phyloP scores from a whole-genome alignment of 306 rosid species.

The Urtica urens region DNA sequence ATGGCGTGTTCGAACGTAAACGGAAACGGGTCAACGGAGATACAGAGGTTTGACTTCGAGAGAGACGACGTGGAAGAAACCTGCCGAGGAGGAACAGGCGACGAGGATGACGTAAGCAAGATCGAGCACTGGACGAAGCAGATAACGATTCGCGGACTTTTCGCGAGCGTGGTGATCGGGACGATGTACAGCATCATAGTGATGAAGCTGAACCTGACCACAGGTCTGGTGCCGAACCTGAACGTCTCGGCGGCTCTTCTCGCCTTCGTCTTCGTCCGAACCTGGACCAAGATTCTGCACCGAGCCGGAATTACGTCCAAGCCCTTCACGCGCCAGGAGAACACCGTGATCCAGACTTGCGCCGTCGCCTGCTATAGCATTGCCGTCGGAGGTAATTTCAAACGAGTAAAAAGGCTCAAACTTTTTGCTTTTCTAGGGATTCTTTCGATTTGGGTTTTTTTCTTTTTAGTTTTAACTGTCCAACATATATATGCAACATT shows the following conservation, averaged over 20 bases:
- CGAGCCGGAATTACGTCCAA: slow-evolving; percentile 65
- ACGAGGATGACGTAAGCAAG: slow-evolving; percentile 39
- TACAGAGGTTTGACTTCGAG: slow-evolving; percentile 24
- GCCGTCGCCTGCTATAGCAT: slow-evolving; percentile 97
- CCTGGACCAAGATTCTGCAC: slow-evolving; percentile 71
- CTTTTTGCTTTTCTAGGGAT: too few species aligned
- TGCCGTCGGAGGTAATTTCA: slow-evolving; percentile 63
- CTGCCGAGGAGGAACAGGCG: too few species aligned
- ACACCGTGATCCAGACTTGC: slow-evolving; percentile 87
- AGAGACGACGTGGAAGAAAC: slow-evolving; percentile 28
- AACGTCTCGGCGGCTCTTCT: slow-evolving; percentile 94
- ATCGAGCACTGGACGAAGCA: slow-evolving; percentile 63
- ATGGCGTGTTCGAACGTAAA: slow-evolving; percentile 23
- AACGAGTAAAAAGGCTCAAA: neutral
- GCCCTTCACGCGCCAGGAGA: slow-evolving; percentile 91
- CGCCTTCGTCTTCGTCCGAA: slow-evolving; percentile 71
- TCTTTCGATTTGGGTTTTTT: neutral
- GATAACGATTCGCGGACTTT: slow-evolving; percentile 65
- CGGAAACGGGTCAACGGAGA: slow-evolving; percentile 38
- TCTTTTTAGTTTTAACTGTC: too few species aligned
- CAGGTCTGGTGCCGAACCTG: slow-evolving; percentile 88
- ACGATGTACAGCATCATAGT: slow-evolving; percentile 72
- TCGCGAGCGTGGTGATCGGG: slow-evolving; percentile 65
- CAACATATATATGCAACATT: too few species aligned
- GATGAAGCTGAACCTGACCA: slow-evolving; percentile 89